phyloP scores from a whole-genome alignment of 140 eudicot species.

The Bidens hawaiensis region DNA sequence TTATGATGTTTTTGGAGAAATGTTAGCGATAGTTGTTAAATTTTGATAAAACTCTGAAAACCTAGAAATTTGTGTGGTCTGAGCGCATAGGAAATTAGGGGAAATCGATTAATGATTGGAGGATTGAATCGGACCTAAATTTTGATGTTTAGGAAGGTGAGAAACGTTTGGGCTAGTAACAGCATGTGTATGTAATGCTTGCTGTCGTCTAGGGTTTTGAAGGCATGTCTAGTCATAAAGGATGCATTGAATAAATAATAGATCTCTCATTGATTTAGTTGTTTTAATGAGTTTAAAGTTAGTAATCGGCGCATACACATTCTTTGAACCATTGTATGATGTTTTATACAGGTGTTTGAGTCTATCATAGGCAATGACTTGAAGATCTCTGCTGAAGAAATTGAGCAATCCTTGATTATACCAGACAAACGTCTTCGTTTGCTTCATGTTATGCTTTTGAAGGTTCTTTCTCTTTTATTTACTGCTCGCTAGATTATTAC shows the following conservation, averaged over 20 bases:
- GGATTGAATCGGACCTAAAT: too few relatives aligned
- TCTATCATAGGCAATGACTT: slow-evolving; percentile 52
- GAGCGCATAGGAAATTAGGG: neutral
- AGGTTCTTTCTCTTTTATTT: slow-evolving; percentile 42
- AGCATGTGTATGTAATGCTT: slow-evolving; percentile 2
- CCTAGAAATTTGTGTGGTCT: slow-evolving; percentile 11
- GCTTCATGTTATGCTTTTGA: slow-evolving; percentile 64
- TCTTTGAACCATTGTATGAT: too few relatives aligned
- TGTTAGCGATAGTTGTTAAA: neutral
- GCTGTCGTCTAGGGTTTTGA: too few relatives aligned
- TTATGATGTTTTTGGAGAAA: neutral
- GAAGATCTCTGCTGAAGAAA: slow-evolving; percentile 73
- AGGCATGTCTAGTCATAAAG: too few relatives aligned
- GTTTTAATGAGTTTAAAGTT: neutral
- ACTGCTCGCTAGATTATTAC: neutral
- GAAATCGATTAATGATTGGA: neutral
- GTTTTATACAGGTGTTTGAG: slow-evolving; percentile 62
- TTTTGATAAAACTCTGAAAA: slow-evolving; percentile 1
- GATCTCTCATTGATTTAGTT: neutral
- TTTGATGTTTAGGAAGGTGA: too few relatives aligned
- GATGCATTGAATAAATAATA: too few relatives aligned
- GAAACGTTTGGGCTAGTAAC: too few relatives aligned
- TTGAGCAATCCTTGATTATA: slow-evolving; percentile 63
- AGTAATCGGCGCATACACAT: too few relatives aligned
- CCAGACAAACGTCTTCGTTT: slow-evolving; percentile 54